These are phyloP conservation scores for Geranomyces variabilis DNA, from an alignment of 192 early-diverging fungal genomes.

Conservation along the genomic window DNA sequence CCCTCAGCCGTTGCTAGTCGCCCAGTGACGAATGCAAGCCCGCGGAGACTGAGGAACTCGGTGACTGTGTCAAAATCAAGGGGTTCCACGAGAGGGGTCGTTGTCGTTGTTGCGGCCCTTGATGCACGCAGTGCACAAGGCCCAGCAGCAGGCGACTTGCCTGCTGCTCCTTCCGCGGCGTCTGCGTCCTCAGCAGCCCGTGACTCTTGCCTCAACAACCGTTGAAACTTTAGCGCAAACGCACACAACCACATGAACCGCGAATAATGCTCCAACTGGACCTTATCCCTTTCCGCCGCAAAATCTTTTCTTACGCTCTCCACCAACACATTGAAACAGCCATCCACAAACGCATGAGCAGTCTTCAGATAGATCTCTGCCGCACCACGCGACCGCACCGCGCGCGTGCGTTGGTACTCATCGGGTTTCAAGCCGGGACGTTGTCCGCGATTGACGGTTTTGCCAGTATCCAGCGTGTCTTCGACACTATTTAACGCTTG, in stretches of 20 bases:
- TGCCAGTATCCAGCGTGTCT: slow-evolving; percentile 33
- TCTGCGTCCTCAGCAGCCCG: no score
- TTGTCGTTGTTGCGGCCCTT: not conserved
- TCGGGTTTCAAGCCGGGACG: not conserved
- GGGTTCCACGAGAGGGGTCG: not conserved
- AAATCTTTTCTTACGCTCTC: slow-evolving; percentile 46
- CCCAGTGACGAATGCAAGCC: slow-evolving; percentile 40
- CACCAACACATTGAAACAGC: slow-evolving; percentile 50
- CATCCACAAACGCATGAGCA: slow-evolving; percentile 44
- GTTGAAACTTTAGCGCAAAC: slow-evolving; percentile 50
- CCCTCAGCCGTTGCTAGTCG: slow-evolving; percentile 40
- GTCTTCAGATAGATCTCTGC: slow-evolving; percentile 13
- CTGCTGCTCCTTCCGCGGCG: not conserved
- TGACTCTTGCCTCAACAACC: not conserved
- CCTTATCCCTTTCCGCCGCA: slow-evolving; percentile 44
- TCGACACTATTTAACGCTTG: slow-evolving; percentile 24
- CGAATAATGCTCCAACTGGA: slow-evolving; percentile 37
- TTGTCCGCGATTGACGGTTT: not conserved
- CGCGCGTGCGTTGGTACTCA: slow-evolving; percentile 17
- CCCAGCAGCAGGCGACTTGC: not conserved
- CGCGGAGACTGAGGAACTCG: slow-evolving; percentile 40
- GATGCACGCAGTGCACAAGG: not conserved
- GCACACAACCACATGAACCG: slow-evolving; percentile 42
- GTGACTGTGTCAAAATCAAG: slow-evolving; percentile 51
- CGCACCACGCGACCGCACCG: slow-evolving; percentile 32